Evolutionary conservation across 176 grass and related monocot genomes (phyloP), one percentile per base, ranked within the genome.

Genomic region (Aegilops longissima): DNA sequence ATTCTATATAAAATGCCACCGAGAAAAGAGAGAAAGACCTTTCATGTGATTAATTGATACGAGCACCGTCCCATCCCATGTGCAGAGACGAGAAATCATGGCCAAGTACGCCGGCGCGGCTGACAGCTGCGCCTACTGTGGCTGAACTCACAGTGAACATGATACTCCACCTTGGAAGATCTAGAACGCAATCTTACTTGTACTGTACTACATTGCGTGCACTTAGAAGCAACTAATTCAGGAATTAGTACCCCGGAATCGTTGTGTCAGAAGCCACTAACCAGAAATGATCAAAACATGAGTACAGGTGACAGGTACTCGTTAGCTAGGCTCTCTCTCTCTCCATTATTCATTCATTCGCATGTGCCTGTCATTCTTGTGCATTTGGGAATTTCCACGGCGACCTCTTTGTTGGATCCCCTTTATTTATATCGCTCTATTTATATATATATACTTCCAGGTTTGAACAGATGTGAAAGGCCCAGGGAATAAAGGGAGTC

Each of bases 401-500:
- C 33, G 33, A 4, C 33, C 33, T 34, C 33, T 34, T 34, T 4
- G 33, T 34, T 34, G 33, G 33, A 34, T 4, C 4, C 33, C 33
- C 33, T 34, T 34, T 34, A 34, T 34, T 34, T 34, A 34, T 34
- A 34, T 31, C 30, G 30, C 30, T 31, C 30, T 31, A 31, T 31
- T 31, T 31, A 31, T 31, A 18, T 27, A 27, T 1, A 17, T 59
- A 21, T 8, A 9, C 2, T 49, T 47, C 7, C 17, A 17, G 14
- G 84, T 84, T 73, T 87, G 85, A 81, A 83, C 39, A 70, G 16
- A 79, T 84, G 81, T 76, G 89, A 87, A 91, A 77, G 0, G 25
- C 35, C 21, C 20, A 42, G 45, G 54, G 80, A 73, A 59, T 59
- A 59, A 23, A 61, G 18, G 30, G 31, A 31, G 30, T 31, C 2